Evolutionary conservation across 225 moss, liverwort and hornwort genomes (phyloP).

Genomic region (Thuidium tamariscinum): DNA sequence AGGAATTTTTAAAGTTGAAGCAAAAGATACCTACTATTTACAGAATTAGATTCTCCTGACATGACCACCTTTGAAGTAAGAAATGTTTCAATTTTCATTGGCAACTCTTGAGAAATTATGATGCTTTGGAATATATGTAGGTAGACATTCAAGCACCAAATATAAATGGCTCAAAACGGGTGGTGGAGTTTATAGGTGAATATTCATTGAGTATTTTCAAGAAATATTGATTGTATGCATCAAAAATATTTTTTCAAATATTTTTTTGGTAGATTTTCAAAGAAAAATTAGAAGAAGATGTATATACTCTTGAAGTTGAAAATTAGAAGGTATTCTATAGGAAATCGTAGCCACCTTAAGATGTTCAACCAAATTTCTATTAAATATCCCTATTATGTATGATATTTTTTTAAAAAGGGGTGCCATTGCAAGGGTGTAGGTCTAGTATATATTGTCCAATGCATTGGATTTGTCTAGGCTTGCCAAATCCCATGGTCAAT

Average conservation of each 20-base stretch:
- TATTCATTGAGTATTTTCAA: not conserved
- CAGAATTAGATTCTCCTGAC: too few species aligned
- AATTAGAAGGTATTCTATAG: rapidly evolving
- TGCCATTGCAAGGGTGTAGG: rapidly evolving
- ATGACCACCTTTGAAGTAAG: not conserved
- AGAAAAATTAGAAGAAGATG: too few species aligned
- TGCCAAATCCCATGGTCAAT: not conserved
- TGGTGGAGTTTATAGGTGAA: not conserved
- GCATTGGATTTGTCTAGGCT: rapidly evolving
- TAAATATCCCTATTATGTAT: not conserved
- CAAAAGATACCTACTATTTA: rapidly evolving
- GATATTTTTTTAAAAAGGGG: not conserved
- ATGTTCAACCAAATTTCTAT: not conserved
- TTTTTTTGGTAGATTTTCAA: too few species aligned
- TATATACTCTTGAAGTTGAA: not conserved
- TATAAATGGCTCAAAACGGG: rapidly evolving
- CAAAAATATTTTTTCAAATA: too few species aligned
- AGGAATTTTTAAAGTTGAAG: not conserved
- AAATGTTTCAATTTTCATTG: not conserved
- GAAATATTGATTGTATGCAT: too few species aligned
- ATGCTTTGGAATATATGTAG: not conserved
- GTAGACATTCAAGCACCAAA: not conserved
- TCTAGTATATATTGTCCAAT: not conserved
- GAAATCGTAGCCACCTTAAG: not conserved
- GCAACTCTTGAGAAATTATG: not conserved